Conservation (phyloP, 805 yeast species). For the Brettanomyces anomalus region DNA sequence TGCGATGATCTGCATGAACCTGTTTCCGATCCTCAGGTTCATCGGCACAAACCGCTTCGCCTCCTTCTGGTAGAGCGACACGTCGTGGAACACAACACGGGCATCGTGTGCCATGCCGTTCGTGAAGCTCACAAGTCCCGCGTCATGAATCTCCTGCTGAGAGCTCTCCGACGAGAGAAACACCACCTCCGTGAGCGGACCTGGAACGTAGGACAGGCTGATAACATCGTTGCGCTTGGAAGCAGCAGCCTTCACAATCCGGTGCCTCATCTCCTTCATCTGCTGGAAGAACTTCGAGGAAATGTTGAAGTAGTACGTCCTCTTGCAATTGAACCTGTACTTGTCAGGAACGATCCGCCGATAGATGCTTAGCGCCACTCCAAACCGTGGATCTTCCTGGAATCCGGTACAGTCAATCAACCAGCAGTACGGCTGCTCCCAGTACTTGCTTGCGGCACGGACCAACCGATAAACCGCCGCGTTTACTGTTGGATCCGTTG, state of each 20-base stretch:
- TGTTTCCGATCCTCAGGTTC: slow-evolving; percentile 59
- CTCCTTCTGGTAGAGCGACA: slow-evolving; percentile 39
- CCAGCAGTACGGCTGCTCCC: slow-evolving; percentile 58
- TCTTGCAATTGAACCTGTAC: slow-evolving; percentile 42
- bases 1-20: slow-evolving; percentile 48
- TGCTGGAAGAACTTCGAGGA: slow-evolving; percentile 24
- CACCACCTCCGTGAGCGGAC: slow-evolving; percentile 7
- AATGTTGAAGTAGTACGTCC: slow-evolving; percentile 43
- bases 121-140: slow-evolving; percentile 36
- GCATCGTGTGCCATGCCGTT: slow-evolving; percentile 36
- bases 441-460: slow-evolving; percentile 58
- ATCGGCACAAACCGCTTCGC: slow-evolving; percentile 50
- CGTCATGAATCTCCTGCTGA: slow-evolving; percentile 30
- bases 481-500: slow-evolving; percentile 24
- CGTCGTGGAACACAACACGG: slow-evolving; percentile 44
- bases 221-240: background rate
- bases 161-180: slow-evolving; percentile 43
- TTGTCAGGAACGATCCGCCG: slow-evolving; percentile 37
- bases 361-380: slow-evolving; percentile 9
- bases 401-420: slow-evolving; percentile 66
- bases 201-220: slow-evolving; percentile 1
- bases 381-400: slow-evolving; percentile 9
- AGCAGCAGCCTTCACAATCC: background rate
- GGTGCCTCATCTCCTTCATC: slow-evolving; percentile 6
- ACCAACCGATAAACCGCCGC: slow-evolving; percentile 49